Conservation (phyloP, 2,329 filamentous ascomycete genomes). For the Fusarium albosuccineum region DNA sequence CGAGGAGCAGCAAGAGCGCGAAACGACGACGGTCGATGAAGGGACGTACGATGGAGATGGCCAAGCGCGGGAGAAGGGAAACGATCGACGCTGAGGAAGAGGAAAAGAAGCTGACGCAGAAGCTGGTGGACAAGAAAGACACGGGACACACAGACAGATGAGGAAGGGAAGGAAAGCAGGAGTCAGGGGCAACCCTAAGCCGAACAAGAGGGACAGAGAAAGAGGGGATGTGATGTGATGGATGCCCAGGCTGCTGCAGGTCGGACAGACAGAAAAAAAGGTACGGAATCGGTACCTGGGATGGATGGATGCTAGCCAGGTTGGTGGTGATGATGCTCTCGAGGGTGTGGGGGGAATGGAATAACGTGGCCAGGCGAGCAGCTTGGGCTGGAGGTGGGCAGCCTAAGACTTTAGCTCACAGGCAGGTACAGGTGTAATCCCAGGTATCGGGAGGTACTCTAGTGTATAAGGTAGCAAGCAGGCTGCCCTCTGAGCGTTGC, state of each 20-base stretch:
- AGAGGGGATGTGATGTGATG: constrained; percentile 11
- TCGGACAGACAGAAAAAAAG: background rate
- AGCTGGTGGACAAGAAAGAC: constrained; percentile 4
- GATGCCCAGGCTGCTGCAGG: constrained; percentile 17
- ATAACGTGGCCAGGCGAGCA: constrained; percentile 29
- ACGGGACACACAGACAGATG: background rate
- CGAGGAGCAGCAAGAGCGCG: constrained; percentile 23
- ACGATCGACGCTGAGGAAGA: constrained; percentile 25
- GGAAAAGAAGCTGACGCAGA: constrained; percentile 18
- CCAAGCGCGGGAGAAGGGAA: constrained; percentile 10
- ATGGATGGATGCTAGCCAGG: constrained; percentile 6
- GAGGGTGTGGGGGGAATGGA: constrained; percentile 26
- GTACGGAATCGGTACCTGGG: constrained; percentile 30
- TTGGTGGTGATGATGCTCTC: constrained; percentile 17
- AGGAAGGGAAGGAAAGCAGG: constrained; percentile 22
- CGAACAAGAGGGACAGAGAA: constrained; percentile 13
- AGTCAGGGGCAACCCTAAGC: constrained; percentile 36
- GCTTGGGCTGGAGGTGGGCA: background rate
- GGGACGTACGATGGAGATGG: constrained; percentile 18
- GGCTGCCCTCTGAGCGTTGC: constrained; percentile 5
- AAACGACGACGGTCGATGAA: constrained; percentile 29
- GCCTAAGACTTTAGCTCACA: background rate
- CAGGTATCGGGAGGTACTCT: background rate
- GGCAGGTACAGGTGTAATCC: background rate
- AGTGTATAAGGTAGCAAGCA: background rate